Evolutionary conservation across 257 asterid genomes (phyloP), one percentile per base, ranked within the genome.

Genomic region (Nicotiana obtusifolia): DNA sequence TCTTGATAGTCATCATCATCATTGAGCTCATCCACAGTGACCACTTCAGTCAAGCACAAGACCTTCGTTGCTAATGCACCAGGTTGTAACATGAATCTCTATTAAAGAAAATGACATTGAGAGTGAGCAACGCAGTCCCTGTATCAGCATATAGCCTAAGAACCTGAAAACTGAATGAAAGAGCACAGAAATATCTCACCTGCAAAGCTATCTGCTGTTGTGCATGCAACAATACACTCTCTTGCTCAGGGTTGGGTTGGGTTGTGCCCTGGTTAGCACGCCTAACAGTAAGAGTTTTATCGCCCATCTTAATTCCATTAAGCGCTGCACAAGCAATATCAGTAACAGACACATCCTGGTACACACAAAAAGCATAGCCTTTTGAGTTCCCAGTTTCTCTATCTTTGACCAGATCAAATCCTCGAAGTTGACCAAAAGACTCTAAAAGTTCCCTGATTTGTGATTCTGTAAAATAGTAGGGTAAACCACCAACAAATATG

Each of bases 281-380:
- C 83, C 97, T 87, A 44, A 95, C 99, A 33, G 97, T 95, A 80
- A 95, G 97, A 4, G 98, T 95, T 87, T 95, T 93, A 86, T 95
- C 98, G 4, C 97, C 98, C 98, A 95, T 95, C 86, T 93, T 95
- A 81, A 95, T 95, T 78, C 99, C 99, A 84, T 95, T 95, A 69
- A 95, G 97, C 82, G 98, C 97, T 78, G 97, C 96, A 85, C 99
- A 95, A 77, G 99, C 99, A 86, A 95, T 93, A 87, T 95, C 98
- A 28, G 99, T 95, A 79, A 95, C 98, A 30, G 98, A 89, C 60
- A 91, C 83, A 85, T 95, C 99, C 85, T 91, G 95, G 86, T 93
- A 95, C 78, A 95, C 98, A 88, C 98, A 95, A 84, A 95, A 95
- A 17, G 99, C 99, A 88, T 95, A 92, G 87, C 99, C 99, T 89